Evolutionary conservation across 2,329 filamentous ascomycete genomes (phyloP), one percentile per base, ranked within the genome.

Genomic region (Aspergillus quadricinctus): DNA sequence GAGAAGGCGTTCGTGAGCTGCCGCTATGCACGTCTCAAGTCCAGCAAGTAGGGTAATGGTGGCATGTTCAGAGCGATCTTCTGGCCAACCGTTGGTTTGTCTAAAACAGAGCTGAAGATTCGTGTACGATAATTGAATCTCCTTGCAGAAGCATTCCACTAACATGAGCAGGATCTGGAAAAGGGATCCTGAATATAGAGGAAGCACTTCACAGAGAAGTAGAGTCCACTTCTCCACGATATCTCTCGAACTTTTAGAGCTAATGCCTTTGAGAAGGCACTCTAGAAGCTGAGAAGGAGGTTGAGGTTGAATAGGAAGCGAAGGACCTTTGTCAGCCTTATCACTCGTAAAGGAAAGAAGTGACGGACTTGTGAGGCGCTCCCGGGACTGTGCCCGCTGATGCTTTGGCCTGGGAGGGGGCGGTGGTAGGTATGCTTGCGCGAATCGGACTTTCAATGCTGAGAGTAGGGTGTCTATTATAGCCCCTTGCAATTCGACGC

Each of bases 181-280:
- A 48, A 97, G 90, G 4, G 88, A 85, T 46, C 89, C 87, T 0
- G 88, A 83, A 72, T 96, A 96, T 14, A 96, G 80, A 0, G 92
- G 91, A 29, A 99, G 77, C 48, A 91, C 90, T 68, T 93, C 89
- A 4, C 86, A 84, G 7, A 99, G 80, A 63, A 99, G 92, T 29
- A 84, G 81, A 9, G 97, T 86, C 95, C 95, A 99, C 69, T 90
- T 92, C 65, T 97, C 92, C 37, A 99, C 78, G 5, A 95, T 87
- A 8, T 86, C 80, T 4, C 90, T 86, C 63, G 90, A 92, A 53
- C 80, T 86, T 2, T 82, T 71, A 3, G 91, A 89, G 54, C 88
- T 86, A 50, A 99, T 87, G 0, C 92, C 94, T 48, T 86, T 84
- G 58, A 91, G 87, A 11, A 99, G 80, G 68, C 90, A 96, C 60